A percentile compares a stretch with the other conserved stretches of the same genome.
phyloP scores from a whole-genome alignment of 495 filamentous ascomycete species.

The Hypomontagnella monticulosa region DNA sequence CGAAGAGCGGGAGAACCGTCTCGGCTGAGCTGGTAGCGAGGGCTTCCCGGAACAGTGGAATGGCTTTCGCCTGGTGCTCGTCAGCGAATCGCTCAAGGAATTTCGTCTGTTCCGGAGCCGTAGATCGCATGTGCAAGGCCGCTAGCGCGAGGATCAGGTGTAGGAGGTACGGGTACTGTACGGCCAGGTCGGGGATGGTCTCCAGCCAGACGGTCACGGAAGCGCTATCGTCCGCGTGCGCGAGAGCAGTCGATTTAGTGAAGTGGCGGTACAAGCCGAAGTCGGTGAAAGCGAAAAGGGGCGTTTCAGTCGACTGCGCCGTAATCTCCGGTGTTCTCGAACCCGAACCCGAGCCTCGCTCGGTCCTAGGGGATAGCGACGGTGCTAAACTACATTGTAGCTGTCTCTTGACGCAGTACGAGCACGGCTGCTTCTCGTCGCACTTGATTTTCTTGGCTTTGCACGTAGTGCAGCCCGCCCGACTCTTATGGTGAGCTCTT shows the following conservation, averaged over 20 bases:
- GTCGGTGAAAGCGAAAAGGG: conserved; percentile 22
- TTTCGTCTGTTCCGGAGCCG: conserved; percentile 4
- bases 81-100: conserved; percentile 20
- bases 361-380: conserved; percentile 2
- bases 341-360: neutral
- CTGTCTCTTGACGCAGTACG: conserved; percentile 45
- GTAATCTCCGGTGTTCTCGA: conserved; percentile 12
- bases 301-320: conserved; percentile 4
- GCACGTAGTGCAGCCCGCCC: conserved; percentile 49
- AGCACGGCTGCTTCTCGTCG: conserved; percentile 49
- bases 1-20: conserved; percentile 35
- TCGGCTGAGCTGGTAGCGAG: conserved; percentile 16
- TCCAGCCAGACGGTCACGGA: conserved; percentile 28
- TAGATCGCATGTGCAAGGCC: conserved; percentile 26
- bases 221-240: conserved; percentile 28
- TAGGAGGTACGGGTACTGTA: conserved; percentile 36
- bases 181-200: conserved; percentile 29
- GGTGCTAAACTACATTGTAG: conserved; percentile 29
- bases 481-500: conserved; percentile 34
- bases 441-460: conserved; percentile 57
- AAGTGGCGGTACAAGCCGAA: conserved; percentile 33
- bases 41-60: conserved; percentile 38
- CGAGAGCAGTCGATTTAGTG: conserved; percentile 17
- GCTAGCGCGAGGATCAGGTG: conserved; percentile 39
- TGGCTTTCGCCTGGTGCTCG: conserved; percentile 36